phyloP scores from a whole-genome alignment of 2,329 filamentous ascomycete species.

The Colletotrichum tropicale region DNA sequence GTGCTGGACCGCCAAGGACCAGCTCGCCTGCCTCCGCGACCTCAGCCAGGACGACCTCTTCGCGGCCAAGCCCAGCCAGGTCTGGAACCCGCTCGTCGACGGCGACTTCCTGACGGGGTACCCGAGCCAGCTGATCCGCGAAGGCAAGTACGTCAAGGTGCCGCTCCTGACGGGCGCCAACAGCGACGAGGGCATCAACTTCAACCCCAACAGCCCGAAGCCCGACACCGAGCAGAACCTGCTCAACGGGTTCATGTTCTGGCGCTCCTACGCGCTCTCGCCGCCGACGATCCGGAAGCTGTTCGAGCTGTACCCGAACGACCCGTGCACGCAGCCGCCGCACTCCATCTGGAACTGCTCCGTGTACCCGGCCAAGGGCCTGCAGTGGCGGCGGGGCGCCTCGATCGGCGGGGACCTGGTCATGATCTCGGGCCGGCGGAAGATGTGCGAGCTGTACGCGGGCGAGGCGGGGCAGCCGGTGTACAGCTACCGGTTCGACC shows the following conservation, averaged over 20 bases:
- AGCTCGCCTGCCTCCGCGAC: constrained; percentile 40
- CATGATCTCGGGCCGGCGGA: constrained; percentile 51
- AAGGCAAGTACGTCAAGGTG: constrained; percentile 46
- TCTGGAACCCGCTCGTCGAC: constrained; percentile 50
- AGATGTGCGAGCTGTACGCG: constrained; percentile 46
- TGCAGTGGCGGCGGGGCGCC: constrained; percentile 48
- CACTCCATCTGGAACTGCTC: constrained; percentile 42
- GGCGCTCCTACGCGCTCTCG: constrained; percentile 50
- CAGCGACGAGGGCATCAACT: constrained; percentile 50
- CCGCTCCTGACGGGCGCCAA: constrained; percentile 54
- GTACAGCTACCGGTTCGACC: constrained; percentile 56
- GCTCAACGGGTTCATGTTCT: constrained; percentile 42
- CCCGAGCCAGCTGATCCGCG: constrained; percentile 46
- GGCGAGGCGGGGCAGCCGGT: constrained; percentile 33
- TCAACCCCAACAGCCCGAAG: constrained; percentile 38
- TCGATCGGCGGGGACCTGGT: constrained; percentile 52
- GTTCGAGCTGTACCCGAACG: constrained; percentile 51
- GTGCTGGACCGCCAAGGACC: constrained; percentile 37
- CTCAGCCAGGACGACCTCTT: constrained; percentile 35
- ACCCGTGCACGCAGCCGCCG: constrained; percentile 50
- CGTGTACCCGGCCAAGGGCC: constrained; percentile 32
- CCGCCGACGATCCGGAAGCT: constrained; percentile 46
- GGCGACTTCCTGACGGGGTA: constrained; percentile 52
- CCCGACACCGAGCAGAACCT: constrained; percentile 47
- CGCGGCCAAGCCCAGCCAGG: constrained; percentile 36